These are phyloP conservation scores for Aristolochia californica DNA, from an alignment of 164 flowering plant species.

Conservation along the genomic window DNA sequence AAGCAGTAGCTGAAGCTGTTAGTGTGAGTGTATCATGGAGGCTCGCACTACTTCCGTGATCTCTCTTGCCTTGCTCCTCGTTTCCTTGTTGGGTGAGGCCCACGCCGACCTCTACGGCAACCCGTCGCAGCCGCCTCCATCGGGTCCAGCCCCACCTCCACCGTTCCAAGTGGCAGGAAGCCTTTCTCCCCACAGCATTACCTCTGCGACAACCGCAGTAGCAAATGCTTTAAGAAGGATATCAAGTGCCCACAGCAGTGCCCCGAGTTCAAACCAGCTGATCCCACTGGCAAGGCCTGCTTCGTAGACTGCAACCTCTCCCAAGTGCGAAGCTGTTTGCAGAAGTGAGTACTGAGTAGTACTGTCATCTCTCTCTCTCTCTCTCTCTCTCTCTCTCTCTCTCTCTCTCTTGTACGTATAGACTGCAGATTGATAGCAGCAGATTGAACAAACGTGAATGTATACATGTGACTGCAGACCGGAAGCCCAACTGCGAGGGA, in stretches of 20 bases:
- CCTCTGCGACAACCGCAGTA: slow-evolving; percentile 5
- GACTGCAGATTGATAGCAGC: no score
- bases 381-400: background rate
- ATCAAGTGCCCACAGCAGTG: slow-evolving; percentile 20
- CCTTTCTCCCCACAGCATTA: slow-evolving; percentile 14
- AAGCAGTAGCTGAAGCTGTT: no score
- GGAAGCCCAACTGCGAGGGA: slow-evolving; percentile 27
- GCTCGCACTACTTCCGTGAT: slow-evolving; percentile 3
- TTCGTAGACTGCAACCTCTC: slow-evolving; percentile 20
- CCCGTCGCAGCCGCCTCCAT: slow-evolving; percentile 1
- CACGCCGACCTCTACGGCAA: slow-evolving; percentile 9
- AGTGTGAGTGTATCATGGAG: background rate
- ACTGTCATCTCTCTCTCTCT: background rate
- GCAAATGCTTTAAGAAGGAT: slow-evolving; percentile 7
- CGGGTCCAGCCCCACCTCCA: slow-evolving; percentile 5
- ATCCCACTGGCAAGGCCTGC: slow-evolving; percentile 21
- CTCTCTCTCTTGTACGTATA: background rate
- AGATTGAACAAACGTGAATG: no score
- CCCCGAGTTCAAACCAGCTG: slow-evolving; percentile 19
- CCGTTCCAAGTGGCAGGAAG: slow-evolving; percentile 17
- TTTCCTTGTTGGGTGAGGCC: slow-evolving; percentile 3
- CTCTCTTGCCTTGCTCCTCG: slow-evolving; percentile 1
- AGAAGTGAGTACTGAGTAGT: slow-evolving; percentile 10
- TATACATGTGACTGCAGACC: no score
- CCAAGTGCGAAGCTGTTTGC: slow-evolving; percentile 23